Base-by-base conservation (phyloP, 768 basidiomycete species). In the Ephemerocybe angulata region DNA sequence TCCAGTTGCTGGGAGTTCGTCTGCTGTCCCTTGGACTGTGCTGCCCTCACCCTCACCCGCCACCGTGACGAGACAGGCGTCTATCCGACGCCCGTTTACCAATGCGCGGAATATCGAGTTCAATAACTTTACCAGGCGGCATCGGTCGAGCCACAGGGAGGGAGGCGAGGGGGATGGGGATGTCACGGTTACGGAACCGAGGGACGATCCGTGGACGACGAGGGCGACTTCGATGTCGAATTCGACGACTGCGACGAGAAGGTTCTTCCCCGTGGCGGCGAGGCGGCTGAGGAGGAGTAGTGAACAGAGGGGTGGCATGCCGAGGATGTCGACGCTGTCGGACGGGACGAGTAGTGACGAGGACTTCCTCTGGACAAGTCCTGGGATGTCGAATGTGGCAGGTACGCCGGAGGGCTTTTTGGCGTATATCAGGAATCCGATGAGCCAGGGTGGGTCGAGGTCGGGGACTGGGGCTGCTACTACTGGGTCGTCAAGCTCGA, bases 91-190 rank as follows among this genome's bases (percentile, higher is more conserved):
- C 22, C 75, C 82, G n/a, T 29, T 29, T 1, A 62, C 72, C 29
- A 73, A 78, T 4, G 76, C 78, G 27, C 73, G 87, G 30, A 74
- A 81, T 13, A 75, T 81, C 13, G 87, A 90, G 58, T 89, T 90
- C 66, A 84, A 78, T 62, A 88, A 90, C 25, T 89, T 86, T 58
- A 85, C 87, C 0, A 67, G 80, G 22, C 83, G 82, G 12, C 82
- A 88, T 28, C 80, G 88, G 50, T 80, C 80, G 17, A 70, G 73
- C 4, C 80, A 67, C 24, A 69, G 80, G 43, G 76, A 78, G 13
- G 52, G 68, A 37, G 46, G 65, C 12, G 66, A 69, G 37, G 57
- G 65, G 30, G 73, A 72, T 40, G 56, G 62, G 17, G 53, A 61
- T 19, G 70, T 71, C 22, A 54, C 61, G 17, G 31, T 35, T 5